Percentiles rank a stretch among this genome's conserved stretches.
phyloP scores from a whole-genome alignment of 2,329 filamentous ascomycete genomes.

The Pseudopithomyces maydicus region DNA sequence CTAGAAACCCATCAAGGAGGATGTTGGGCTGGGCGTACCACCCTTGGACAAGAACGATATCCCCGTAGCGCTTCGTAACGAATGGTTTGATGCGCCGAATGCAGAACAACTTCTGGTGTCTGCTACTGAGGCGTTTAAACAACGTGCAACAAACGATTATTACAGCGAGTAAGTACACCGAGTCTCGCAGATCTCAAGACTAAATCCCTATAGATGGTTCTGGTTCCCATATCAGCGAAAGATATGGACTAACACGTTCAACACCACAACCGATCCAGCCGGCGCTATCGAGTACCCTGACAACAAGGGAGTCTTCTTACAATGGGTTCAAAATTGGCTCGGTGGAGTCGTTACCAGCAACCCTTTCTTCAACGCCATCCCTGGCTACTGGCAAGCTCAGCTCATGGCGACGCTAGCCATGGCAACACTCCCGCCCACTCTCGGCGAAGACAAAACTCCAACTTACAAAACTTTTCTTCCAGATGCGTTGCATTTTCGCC shows the following conservation, averaged over 20 bases:
- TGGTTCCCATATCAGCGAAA: conserved; percentile 56
- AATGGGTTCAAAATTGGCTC: conserved; percentile 47
- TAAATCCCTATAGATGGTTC: conserved; percentile 45
- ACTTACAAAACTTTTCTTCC: conserved; percentile 49
- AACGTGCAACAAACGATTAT: conserved; percentile 47
- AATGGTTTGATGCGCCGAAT: conserved; percentile 30
- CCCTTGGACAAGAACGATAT: conserved; percentile 48
- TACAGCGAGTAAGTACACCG: conserved; percentile 45
- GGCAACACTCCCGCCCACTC: conserved; percentile 27
- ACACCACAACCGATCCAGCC: conserved; percentile 39
- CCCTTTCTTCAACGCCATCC: conserved; percentile 41
- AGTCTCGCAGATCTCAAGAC: not conserved
- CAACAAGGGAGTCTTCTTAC: conserved; percentile 39
- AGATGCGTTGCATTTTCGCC: conserved; percentile 55
- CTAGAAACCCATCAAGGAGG: conserved; percentile 49
- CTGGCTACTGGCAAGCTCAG: conserved; percentile 42
- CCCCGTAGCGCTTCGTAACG: conserved; percentile 43
- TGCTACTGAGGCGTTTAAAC: conserved; percentile 47
- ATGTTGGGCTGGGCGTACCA: conserved; percentile 51
- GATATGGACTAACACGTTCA: conserved; percentile 55
- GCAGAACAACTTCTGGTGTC: conserved; percentile 39
- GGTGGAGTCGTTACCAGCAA: conserved; percentile 42
- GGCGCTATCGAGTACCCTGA: conserved; percentile 47
- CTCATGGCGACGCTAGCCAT: conserved; percentile 41
- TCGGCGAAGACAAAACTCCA: conserved; percentile 28